Evolutionary conservation across 139 green algal genomes (phyloP), one percentile per base, ranked within the genome.

Genomic region (Spirogloea muscicola): DNA sequence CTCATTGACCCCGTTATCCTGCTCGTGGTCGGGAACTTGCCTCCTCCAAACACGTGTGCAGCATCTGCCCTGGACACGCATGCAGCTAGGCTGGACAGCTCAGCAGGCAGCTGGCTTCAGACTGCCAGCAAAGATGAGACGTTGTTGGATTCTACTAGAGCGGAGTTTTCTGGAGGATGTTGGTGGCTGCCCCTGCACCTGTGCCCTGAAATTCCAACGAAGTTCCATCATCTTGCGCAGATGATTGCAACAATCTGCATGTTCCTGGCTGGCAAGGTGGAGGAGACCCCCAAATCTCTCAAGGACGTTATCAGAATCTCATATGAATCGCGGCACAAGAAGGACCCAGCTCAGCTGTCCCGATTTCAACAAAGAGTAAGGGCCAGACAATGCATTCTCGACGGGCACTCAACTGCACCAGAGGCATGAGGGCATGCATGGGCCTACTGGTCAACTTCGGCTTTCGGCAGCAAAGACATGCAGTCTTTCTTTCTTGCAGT

Each of bases 201-300:
- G 21, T 21, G 46, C 21, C 21, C 21, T 21, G 46, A 55, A 55
- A 21, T 55, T 21, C 21, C 46, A 55, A 55, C 21, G 46, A 21
- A 55, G 21, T 55, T 21, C 21, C 21, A 21, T 21, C 21, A 21
- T 55, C 21, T 55, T 74, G 48, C 29, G 68, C 87, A 95, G 91
- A 18, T 91, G 16, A 77, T 96, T 2, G 87, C 88, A 51, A 88
- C 83, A 2, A 86, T 90, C 3, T 93, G 89, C 82, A 80, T 96
- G 44, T 94, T 92, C 81, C 84, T 96, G 42, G 92, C 82, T 0
- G 84, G 87, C 44, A 96, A 96, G 83, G 85, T 96, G 58, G 84
- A 91, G 72, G 91, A 96, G 76, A 84, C 40, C 9, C 91, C 91
- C 1, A 90, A 91, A 72, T 68, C 68, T 13, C 74, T 94, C 10